These are phyloP conservation scores for Anethum foeniculum DNA, from an alignment of 140 eudicot species.

Conservation along the genomic window DNA sequence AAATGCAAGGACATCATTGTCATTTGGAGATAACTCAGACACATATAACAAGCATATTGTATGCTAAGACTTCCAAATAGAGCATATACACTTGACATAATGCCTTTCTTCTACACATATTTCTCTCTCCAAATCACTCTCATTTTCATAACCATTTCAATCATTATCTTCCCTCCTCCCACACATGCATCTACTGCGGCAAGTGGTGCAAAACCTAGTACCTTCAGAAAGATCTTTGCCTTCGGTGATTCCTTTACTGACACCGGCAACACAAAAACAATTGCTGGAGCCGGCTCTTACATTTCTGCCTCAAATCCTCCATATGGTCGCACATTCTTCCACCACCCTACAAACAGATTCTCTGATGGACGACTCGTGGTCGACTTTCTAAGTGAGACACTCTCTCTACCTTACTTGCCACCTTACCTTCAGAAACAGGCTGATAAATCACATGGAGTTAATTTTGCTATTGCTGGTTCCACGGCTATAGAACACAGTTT, in stretches of 20 bases:
- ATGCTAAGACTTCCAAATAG: background rate
- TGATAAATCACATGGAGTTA: slow-evolving; percentile 43
- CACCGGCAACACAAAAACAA: slow-evolving; percentile 70
- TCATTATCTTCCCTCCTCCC: slow-evolving; percentile 19
- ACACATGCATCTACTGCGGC: background rate
- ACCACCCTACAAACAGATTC: slow-evolving; percentile 88
- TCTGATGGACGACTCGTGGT: slow-evolving; percentile 83
- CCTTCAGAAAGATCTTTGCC: slow-evolving; percentile 55
- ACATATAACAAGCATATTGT: background rate
- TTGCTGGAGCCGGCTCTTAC: slow-evolving; percentile 51
- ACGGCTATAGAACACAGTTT: slow-evolving; percentile 67
- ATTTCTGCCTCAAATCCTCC: slow-evolving; percentile 65
- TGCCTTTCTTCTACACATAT: slow-evolving; percentile 5
- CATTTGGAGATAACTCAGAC: background rate
- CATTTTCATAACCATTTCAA: slow-evolving; percentile 15
- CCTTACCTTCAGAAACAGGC: slow-evolving; percentile 46
- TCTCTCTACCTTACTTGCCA: slow-evolving; percentile 67
- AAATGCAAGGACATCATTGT: background rate
- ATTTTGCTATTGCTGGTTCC: slow-evolving; percentile 76
- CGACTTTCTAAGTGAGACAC: slow-evolving; percentile 57
- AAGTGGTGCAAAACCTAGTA: slow-evolving; percentile 9
- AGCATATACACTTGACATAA: background rate
- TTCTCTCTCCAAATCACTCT: slow-evolving; percentile 9
- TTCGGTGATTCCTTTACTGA: slow-evolving; percentile 93
- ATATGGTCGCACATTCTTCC: slow-evolving; percentile 79